Conservation (phyloP, 2,329 filamentous ascomycete genomes). For the Fusarium austroafricanum region DNA sequence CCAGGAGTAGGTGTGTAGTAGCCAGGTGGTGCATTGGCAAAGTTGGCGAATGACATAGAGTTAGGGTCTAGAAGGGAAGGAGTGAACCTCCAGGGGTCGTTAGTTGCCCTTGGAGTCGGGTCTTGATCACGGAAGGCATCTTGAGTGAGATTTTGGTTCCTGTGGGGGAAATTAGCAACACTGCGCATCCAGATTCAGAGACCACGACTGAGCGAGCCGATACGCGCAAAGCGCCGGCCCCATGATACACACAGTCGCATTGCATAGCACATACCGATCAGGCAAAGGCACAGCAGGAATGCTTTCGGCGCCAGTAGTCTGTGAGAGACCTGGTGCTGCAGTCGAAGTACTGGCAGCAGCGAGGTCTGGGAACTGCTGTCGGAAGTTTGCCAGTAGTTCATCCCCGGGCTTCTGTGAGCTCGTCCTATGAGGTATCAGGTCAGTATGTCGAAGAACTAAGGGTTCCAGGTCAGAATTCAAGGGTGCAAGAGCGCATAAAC, state of each 20-base stretch:
- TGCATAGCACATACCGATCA: conserved; percentile 44
- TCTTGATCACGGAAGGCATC: conserved; percentile 74
- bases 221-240: neutral
- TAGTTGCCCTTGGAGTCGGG: conserved; percentile 81
- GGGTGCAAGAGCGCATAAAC: neutral
- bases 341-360: conserved; percentile 63
- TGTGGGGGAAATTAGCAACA: conserved; percentile 33
- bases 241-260: neutral
- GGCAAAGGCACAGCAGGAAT: conserved; percentile 38
- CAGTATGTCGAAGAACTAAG: conserved; percentile 2
- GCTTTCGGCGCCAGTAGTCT: conserved; percentile 49
- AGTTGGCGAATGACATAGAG: conserved; percentile 81
- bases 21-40: conserved; percentile 81
- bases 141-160: conserved; percentile 41
- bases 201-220: neutral
- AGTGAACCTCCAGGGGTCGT: conserved; percentile 88
- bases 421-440: conserved; percentile 61
- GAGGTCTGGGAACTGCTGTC: conserved; percentile 83
- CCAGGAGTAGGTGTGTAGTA: conserved; percentile 92
- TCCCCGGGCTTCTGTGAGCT: conserved; percentile 88
- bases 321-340: conserved; percentile 54
- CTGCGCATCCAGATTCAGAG: neutral
- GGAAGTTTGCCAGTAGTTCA: conserved; percentile 86
- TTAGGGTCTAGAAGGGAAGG: conserved; percentile 89
- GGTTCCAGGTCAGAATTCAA: neutral